Percentiles rank a stretch among this genome's conserved stretches.
These are phyloP conservation scores for Geotrichum fermentans DNA, from an alignment of 1,139 yeast genomes.

Conservation along the genomic window DNA sequence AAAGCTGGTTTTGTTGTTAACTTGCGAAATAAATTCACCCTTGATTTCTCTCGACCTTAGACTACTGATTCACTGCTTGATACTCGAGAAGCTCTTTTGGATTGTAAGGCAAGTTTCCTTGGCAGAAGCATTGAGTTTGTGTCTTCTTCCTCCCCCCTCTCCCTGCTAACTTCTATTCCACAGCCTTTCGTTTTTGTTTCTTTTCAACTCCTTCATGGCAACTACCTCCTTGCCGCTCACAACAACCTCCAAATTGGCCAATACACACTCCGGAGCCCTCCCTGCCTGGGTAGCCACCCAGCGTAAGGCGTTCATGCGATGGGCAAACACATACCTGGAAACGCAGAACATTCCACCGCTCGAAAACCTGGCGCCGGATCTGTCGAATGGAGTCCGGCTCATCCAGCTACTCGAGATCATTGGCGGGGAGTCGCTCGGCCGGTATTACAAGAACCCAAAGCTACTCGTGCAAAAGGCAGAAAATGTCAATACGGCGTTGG, in stretches of 20 bases:
- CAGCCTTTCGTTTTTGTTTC: too few species aligned
- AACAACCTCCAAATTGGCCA: slow-evolving; percentile 2
- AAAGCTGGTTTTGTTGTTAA: too few species aligned
- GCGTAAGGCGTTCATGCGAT: slow-evolving; percentile 40
- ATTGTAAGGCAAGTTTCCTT: too few species aligned
- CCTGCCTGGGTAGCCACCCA: slow-evolving; percentile 42
- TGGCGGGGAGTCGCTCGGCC: slow-evolving; percentile 40
- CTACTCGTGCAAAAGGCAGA: slow-evolving; percentile 59
- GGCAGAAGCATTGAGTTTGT: too few species aligned
- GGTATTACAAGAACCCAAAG: slow-evolving; percentile 44
- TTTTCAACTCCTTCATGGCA: slow-evolving; percentile 4
- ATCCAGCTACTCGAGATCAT: slow-evolving; percentile 40
- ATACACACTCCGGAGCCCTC: slow-evolving; percentile 13
- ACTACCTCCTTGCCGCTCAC: slow-evolving; percentile 6
- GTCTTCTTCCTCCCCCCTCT: background rate
- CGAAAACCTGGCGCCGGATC: slow-evolving; percentile 32
- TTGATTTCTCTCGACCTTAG: too few species aligned
- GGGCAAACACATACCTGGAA: slow-evolving; percentile 40
- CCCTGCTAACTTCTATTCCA: too few species aligned
- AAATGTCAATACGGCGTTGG: slow-evolving; percentile 54
- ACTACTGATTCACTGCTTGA: too few species aligned
- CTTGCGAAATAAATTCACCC: too few species aligned
- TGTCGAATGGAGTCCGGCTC: slow-evolving; percentile 37
- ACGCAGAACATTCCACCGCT: slow-evolving; percentile 31
- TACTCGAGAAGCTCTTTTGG: too few species aligned